A percentile compares a stretch with the other conserved stretches of the same genome.
These are phyloP conservation scores for Colletotrichum sp. DNA, from an alignment of 2,329 filamentous ascomycete genomes.

Conservation along the genomic window DNA sequence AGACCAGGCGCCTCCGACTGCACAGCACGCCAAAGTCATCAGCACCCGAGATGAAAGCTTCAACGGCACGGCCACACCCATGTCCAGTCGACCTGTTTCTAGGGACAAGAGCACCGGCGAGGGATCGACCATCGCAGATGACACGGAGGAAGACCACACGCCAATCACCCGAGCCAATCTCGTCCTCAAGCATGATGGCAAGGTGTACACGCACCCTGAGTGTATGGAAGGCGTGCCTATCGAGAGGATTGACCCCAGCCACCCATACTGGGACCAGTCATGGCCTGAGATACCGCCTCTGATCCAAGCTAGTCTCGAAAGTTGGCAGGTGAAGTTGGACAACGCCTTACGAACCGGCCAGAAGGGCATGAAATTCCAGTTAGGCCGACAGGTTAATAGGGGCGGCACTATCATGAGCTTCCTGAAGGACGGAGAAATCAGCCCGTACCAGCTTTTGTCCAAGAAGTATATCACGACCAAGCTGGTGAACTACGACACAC, in stretches of 20 bases:
- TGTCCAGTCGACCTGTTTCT: slow-evolving; percentile 1
- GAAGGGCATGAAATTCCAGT: slow-evolving; percentile 52
- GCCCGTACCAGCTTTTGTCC: slow-evolving; percentile 61
- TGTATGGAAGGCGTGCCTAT: slow-evolving; percentile 60
- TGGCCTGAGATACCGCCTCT: slow-evolving; percentile 53
- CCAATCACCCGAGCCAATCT: slow-evolving; percentile 48
- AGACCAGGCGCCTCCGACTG: neutral
- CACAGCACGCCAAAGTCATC: neutral
- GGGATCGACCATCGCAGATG: slow-evolving; percentile 6
- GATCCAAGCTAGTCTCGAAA: slow-evolving; percentile 48
- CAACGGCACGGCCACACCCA: neutral
- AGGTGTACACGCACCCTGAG: slow-evolving; percentile 53
- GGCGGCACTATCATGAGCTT: slow-evolving; percentile 59
- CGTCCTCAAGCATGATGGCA: slow-evolving; percentile 53
- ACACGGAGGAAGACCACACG: slow-evolving; percentile 1
- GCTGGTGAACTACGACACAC: slow-evolving; percentile 59
- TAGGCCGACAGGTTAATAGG: slow-evolving; percentile 61
- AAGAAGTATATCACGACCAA: slow-evolving; percentile 54
- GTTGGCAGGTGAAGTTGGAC: slow-evolving; percentile 54
- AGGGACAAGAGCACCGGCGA: slow-evolving; percentile 5
- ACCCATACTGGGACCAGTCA: slow-evolving; percentile 61
- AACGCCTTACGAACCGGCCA: slow-evolving; percentile 40
- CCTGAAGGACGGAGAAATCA: slow-evolving; percentile 53
- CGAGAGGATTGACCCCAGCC: slow-evolving; percentile 51
- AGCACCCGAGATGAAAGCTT: neutral